A percentile compares a stretch with the other conserved stretches of the same genome.
phyloP scores from a whole-genome alignment of 2,329 filamentous ascomycete species.

The Alternaria sp. region DNA sequence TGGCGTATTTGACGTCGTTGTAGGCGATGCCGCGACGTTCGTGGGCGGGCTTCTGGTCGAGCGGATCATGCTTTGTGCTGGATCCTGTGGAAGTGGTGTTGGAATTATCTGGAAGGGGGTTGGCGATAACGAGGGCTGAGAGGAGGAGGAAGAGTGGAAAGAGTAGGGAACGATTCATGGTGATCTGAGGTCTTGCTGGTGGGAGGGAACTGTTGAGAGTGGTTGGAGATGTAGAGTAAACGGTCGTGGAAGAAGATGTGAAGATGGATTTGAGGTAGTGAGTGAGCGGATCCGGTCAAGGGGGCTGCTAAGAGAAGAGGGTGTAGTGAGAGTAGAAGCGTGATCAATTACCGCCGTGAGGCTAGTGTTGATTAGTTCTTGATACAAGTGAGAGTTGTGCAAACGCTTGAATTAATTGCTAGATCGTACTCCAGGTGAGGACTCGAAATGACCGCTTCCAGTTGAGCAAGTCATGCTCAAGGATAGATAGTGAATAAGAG shows the following conservation, averaged over 20 bases:
- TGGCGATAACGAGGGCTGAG: neutral
- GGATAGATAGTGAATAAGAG: neutral
- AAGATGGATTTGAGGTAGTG: neutral
- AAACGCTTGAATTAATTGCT: neutral
- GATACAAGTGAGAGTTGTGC: neutral
- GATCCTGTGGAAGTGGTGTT: neutral
- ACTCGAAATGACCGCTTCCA: neutral
- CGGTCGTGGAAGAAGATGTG: neutral
- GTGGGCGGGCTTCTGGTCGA: slow-evolving; percentile 49
- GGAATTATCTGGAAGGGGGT: neutral
- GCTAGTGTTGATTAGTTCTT: neutral
- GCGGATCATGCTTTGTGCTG: neutral
- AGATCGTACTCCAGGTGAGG: neutral
- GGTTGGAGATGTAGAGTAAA: neutral
- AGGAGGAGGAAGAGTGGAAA: neutral
- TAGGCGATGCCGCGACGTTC: slow-evolving; percentile 68
- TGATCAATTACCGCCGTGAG: neutral
- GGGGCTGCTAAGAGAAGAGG: neutral
- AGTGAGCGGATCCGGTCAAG: neutral
- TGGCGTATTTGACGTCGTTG: slow-evolving; percentile 64
- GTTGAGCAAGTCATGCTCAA: neutral
- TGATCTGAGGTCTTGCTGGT: neutral
- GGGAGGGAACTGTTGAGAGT: neutral
- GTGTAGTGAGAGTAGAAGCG: too few species aligned
- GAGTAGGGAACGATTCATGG: neutral